A percentile compares a stretch with the other conserved stretches of the same genome.
Evolutionary conservation across 257 asterid genomes (phyloP).

Genomic region (Ilex asprella): DNA sequence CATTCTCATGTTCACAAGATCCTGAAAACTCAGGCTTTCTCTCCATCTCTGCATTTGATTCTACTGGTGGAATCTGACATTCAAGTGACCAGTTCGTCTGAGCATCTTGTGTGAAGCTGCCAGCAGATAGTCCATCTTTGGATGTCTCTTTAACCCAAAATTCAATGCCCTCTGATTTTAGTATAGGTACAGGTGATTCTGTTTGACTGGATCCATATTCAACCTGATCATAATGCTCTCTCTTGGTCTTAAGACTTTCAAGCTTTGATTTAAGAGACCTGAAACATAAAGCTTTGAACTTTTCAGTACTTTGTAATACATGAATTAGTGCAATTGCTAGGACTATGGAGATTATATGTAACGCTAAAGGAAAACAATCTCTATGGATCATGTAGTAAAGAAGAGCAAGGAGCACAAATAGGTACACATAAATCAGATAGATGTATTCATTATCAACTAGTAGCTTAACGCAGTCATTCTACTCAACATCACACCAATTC

Average conservation of each 20-base stretch:
- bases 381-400: too few relatives aligned
- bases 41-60: slow-evolving; percentile 18
- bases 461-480: too few relatives aligned
- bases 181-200: slow-evolving; percentile 39
- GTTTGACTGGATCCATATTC: slow-evolving; percentile 29
- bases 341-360: neutral
- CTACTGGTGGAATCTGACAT: slow-evolving; percentile 23
- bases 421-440: too few relatives aligned
- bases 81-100: slow-evolving; percentile 35
- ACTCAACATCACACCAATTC: too few relatives aligned
- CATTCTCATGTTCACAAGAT: slow-evolving; percentile 30
- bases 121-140: slow-evolving; percentile 62
- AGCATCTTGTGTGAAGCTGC: slow-evolving; percentile 64
- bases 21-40: slow-evolving; percentile 29
- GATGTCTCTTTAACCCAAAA: slow-evolving; percentile 43
- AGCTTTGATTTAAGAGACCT: slow-evolving; percentile 80
- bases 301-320: neutral
- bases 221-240: slow-evolving; percentile 26
- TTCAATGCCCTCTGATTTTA: slow-evolving; percentile 48
- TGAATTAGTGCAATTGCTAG: neutral
- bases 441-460: too few relatives aligned
- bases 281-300: slow-evolving; percentile 7
- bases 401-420: too few relatives aligned
- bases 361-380: too few relatives aligned
- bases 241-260: slow-evolving; percentile 44